Base-by-base conservation (phyloP, 2,329 filamentous ascomycete species). In the Gliomastix tumulicola region DNA sequence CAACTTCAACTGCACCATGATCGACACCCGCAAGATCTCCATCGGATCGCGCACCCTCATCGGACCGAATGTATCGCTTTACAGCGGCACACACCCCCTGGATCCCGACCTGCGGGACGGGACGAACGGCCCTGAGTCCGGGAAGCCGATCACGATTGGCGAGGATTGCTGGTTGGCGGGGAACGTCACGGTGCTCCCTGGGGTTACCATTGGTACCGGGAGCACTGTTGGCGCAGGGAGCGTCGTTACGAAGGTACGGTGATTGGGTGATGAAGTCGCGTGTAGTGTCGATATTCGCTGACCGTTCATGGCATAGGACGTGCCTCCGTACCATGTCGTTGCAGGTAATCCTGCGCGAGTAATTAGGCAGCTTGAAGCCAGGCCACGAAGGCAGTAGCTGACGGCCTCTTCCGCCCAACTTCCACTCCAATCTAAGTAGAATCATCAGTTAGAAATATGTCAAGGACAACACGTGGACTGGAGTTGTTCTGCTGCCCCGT, bases 131-230 rank as follows among this genome's bases (percentile, higher is more conserved):
- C 87, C 87, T 0, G 88, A 95, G 56, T 50, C 64, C 8, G 88
- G 87, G 31, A 0, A 47, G 45, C 75, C 83, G 9, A 85, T 95
- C 42, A 71, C 66, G 22, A 78, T 94, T 36, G 86, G 82, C 1
- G 81, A 88, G 44, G 88, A 94, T 62, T 85, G 84, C 59, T 88
- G 85, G 85, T 60, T 90, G 21, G 84, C 81, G 2, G 84, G 84
- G 0, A 82, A 80, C 50, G 79, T 78, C 6, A 76, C 69, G 17
- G 74, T 94, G 15, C 63, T 89, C 30, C 79, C 85, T 0, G 88
- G 88, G 0, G 79, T 94, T 18, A 89, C 74, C 2, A 82, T 94
- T 44, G 88, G 88, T 1, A 69, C 72, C 37, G 87, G 88, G 0
- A 70, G 66, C 5, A 84, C 81, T 0, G 71, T 94, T 41, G 88